phyloP scores from a whole-genome alignment of 495 filamentous ascomycete genomes.

The Podospora pseudopauciseta region DNA sequence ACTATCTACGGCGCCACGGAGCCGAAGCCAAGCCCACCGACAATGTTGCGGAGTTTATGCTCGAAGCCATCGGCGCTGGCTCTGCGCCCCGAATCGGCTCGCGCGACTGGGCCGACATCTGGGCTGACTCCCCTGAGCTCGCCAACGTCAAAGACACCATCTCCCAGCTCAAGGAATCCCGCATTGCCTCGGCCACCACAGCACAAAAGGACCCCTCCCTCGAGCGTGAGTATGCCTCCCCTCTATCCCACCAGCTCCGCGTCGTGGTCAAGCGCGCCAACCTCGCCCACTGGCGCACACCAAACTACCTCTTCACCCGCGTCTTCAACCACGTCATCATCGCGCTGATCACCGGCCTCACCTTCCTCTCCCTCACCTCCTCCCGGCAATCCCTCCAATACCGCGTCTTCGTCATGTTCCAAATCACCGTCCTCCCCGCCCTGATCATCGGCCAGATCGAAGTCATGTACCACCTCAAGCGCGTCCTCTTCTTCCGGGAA shows the following conservation, averaged over 20 bases:
- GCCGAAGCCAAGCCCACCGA: slow-evolving; percentile 54
- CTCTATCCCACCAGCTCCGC: slow-evolving; percentile 66
- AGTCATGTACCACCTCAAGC: slow-evolving; percentile 69
- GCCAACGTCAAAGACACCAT: slow-evolving; percentile 65
- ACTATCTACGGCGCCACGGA: slow-evolving; percentile 51
- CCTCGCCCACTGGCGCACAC: slow-evolving; percentile 67
- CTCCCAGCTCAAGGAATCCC: slow-evolving; percentile 58
- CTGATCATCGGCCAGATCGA: slow-evolving; percentile 75
- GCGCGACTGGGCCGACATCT: slow-evolving; percentile 78
- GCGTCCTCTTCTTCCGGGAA: slow-evolving; percentile 75
- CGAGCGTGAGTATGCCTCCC: slow-evolving; percentile 71
- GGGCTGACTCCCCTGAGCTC: slow-evolving; percentile 67
- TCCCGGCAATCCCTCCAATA: slow-evolving; percentile 68
- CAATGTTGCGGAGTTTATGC: slow-evolving; percentile 84
- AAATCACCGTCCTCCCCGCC: slow-evolving; percentile 70
- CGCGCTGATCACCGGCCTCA: slow-evolving; percentile 68
- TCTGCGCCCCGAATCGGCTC: slow-evolving; percentile 67
- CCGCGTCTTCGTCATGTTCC: slow-evolving; percentile 80
- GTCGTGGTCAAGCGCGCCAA: slow-evolving; percentile 62
- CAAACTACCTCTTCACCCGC: slow-evolving; percentile 74
- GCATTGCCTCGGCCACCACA: slow-evolving; percentile 41
- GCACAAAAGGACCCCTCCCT: slow-evolving; percentile 37
- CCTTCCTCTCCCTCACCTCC: slow-evolving; percentile 65
- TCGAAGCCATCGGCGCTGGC: slow-evolving; percentile 81
- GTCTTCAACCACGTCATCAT: slow-evolving; percentile 73